A percentile compares a stretch with the other conserved stretches of the same genome.
Conservation (phyloP, 768 basidiomycete species). For the Mycena albidolilacea region DNA sequence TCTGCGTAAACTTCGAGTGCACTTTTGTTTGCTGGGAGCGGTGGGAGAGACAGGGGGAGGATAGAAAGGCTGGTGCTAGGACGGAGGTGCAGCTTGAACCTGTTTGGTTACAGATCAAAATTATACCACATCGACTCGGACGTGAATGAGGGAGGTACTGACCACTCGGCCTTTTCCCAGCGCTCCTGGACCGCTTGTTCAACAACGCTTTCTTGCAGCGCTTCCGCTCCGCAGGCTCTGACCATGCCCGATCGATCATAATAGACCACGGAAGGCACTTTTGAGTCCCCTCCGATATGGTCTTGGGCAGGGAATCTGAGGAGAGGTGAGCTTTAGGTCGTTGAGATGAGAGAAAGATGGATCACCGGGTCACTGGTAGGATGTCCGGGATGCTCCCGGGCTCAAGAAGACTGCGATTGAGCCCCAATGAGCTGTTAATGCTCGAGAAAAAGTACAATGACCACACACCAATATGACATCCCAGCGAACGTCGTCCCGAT, state of each 20-base stretch:
- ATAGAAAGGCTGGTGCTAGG: constrained; percentile 44
- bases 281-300: constrained; percentile 61
- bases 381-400: constrained; percentile 26
- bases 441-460: neutral
- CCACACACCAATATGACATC: constrained; percentile 48
- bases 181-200: constrained; percentile 59
- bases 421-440: constrained; percentile 25
- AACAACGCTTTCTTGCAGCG: constrained; percentile 54
- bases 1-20: constrained; percentile 63
- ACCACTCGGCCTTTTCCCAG: constrained; percentile 65
- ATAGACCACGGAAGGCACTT: constrained; percentile 64
- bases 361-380: constrained; percentile 31
- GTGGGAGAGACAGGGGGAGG: constrained; percentile 40
- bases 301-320: constrained; percentile 63
- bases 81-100: constrained; percentile 58
- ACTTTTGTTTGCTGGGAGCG: constrained; percentile 60
- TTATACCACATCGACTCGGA: neutral
- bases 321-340: neutral
- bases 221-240: constrained; percentile 62
- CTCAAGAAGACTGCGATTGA: constrained; percentile 34
- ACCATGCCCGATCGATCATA: constrained; percentile 59
- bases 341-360: neutral
- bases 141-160: constrained; percentile 42
- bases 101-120: constrained; percentile 15
- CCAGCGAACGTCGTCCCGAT: constrained; percentile 60